phyloP scores from a whole-genome alignment of 2,329 filamentous ascomycete genomes.

The Graphiopsis chlorocephala region DNA sequence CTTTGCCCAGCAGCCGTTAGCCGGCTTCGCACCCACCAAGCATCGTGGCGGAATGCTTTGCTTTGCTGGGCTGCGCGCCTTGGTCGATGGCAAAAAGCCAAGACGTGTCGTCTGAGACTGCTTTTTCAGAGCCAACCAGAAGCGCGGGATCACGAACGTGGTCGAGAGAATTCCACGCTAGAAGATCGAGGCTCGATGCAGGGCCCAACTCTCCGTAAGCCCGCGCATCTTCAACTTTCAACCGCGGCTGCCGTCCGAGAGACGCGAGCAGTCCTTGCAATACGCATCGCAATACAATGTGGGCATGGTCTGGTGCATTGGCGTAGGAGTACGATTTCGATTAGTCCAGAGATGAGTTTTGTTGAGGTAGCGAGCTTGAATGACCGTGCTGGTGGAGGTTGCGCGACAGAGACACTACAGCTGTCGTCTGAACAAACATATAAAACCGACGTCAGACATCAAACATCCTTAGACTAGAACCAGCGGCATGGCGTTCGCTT shows the following conservation, averaged over 20 bases:
- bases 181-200: slow-evolving; percentile 3
- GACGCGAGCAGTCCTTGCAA: neutral
- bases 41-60: neutral
- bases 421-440: neutral
- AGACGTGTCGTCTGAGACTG: slow-evolving; percentile 1
- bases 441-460: neutral
- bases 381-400: neutral
- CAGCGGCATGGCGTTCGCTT: slow-evolving; percentile 6
- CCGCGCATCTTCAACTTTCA: neutral
- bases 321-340: neutral
- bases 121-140: neutral
- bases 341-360: neutral
- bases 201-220: slow-evolving; percentile 10
- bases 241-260: neutral
- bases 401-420: neutral
- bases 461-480: neutral
- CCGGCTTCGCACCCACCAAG: neutral
- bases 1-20: neutral
- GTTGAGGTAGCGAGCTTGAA: neutral
- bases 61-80: neutral
- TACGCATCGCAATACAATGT: neutral
- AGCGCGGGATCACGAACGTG: neutral
- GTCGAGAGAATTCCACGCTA: neutral
- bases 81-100: neutral
- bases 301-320: neutral